Evolutionary conservation across 257 asterid species (phyloP), one percentile per base, ranked within the genome.

Genomic region (Handroanthus guayacan): DNA sequence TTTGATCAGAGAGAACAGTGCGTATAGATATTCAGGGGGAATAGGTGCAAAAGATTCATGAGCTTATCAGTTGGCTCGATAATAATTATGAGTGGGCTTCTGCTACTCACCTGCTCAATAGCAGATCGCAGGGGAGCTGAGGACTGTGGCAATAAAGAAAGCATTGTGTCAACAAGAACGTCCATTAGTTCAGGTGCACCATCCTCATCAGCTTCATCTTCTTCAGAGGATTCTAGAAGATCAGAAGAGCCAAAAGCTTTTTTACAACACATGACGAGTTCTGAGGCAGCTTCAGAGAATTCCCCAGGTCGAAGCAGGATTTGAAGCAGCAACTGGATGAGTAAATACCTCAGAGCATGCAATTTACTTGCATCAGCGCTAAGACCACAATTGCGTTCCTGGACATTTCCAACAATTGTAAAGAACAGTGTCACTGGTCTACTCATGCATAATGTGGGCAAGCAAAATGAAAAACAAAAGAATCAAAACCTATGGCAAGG

Each of bases 121-220:
- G 99, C 87, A 50, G 97, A 86, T 16, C 98, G 91, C 84, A 91
- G 48, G 36, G 99, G 97, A 71, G 97, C 90, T 47, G 98, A 86
- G 61, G 98, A 93, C 82, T 95, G 95, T 2, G 99, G 97, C 80
- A 95, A 87, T 62, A 95, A 77, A 13, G 99, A 93, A 78, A 95
- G 98, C 96, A 95, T 86, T 16, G 98, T 89, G 82, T 93, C 98
- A 76, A 95, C 94, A 77, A 95, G 94, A 18, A 95, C 99, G 56
- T 95, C 98, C 98, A 95, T 93, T 69, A 87, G 71, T 63, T 85
- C 81, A 43, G 97, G 97, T 17, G 83, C 75, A 51, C 76, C 89
- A 41, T 92, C 94, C 57, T 13, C 96, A 77, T 80, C 88, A 44
- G 86, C 71, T 83, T 92, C 98, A 75, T 95, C 98, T 58, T 93